Conservation (phyloP, 2,329 filamentous ascomycete genomes). For the Anthostomella pinea region DNA sequence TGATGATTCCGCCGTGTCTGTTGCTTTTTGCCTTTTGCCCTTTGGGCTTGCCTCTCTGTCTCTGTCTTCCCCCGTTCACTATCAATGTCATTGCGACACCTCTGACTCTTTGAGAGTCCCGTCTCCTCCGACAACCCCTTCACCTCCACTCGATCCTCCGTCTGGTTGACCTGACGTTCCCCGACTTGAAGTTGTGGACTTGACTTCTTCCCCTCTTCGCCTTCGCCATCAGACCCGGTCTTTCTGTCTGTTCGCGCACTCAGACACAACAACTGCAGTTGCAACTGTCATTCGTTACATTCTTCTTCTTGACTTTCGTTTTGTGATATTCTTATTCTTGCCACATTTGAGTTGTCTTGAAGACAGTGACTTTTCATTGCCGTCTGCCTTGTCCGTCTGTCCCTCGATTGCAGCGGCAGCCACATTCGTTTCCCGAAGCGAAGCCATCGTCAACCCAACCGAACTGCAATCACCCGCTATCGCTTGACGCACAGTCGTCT, state of each 20-base stretch:
- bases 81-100: too few species aligned
- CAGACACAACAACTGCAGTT: conserved; percentile 5
- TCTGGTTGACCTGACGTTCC: conserved; percentile 3
- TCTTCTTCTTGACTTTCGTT: conserved; percentile 24
- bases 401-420: conserved; percentile 15
- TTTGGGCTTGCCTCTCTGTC: too few species aligned
- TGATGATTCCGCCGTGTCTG: too few species aligned
- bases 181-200: conserved; percentile 1
- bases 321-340: conserved; percentile 11
- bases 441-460: conserved; percentile 3
- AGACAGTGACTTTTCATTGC: conserved; percentile 16
- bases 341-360: conserved; percentile 24
- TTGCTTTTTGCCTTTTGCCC: too few species aligned
- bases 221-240: conserved; percentile 13
- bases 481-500: conserved; percentile 7
- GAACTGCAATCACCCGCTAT: conserved; percentile 8
- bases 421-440: conserved; percentile 3
- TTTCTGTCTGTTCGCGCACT: conserved; percentile 14
- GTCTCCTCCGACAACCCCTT: neutral
- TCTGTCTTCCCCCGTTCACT: too few species aligned
- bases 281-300: conserved; percentile 13
- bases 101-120: too few species aligned
- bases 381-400: conserved; percentile 1
- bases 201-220: conserved; percentile 7
- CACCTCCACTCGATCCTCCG: neutral